Evolutionary conservation across 768 basidiomycete species (phyloP).

Genomic region (Pholiota microspora): DNA sequence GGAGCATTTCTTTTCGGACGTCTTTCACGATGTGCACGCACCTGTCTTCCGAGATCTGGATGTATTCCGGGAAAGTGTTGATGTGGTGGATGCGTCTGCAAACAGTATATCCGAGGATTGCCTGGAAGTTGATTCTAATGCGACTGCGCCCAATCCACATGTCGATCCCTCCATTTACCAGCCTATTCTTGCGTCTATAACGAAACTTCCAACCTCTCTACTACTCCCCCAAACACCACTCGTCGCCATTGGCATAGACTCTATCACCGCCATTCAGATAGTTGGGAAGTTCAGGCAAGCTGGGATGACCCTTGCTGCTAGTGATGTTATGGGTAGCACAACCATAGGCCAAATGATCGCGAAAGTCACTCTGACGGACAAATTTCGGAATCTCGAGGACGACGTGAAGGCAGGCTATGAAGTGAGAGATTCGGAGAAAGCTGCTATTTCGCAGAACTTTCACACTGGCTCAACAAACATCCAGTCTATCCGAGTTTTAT

Average conservation of each 20-base stretch:
- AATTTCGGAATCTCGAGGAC: background rate
- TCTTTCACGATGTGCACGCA: constrained; percentile 16
- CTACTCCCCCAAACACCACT: constrained; percentile 34
- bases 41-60: constrained; percentile 8
- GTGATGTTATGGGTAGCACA: constrained; percentile 39
- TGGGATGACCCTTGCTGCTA: constrained; percentile 32
- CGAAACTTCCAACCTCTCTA: constrained; percentile 25
- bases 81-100: background rate
- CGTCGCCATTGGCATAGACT: constrained; percentile 44
- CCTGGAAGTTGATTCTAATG: background rate
- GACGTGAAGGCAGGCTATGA: background rate
- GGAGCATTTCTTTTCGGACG: constrained; percentile 12
- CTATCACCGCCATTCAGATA: constrained; percentile 47
- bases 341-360: constrained; percentile 32
- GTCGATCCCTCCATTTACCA: constrained; percentile 6
- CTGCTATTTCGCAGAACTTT: constrained; percentile 18
- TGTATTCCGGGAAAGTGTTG: background rate
- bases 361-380: constrained; percentile 7
- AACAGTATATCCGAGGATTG: background rate
- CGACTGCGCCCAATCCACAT: background rate
- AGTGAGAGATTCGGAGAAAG: constrained; percentile 17
- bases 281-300: constrained; percentile 34
- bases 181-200: constrained; percentile 20
- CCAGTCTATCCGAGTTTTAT: constrained; percentile 23
- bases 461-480: constrained; percentile 14